phyloP scores from a whole-genome alignment of 345 rosid genomes.

The Camelina hispida region DNA sequence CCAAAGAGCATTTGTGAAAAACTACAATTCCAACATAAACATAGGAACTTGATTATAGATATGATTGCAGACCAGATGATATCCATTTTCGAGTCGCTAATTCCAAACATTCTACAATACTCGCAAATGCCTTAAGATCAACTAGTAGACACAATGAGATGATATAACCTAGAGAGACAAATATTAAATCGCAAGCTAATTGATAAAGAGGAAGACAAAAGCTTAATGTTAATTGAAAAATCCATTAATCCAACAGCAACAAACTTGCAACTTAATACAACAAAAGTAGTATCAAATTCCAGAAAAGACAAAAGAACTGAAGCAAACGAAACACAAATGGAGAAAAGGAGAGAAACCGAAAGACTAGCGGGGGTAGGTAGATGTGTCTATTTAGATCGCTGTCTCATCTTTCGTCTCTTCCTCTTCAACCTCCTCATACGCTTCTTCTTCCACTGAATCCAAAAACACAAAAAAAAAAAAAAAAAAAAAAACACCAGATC shows the following conservation, averaged over 20 bases:
- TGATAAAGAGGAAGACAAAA: not conserved
- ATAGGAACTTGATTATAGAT: not conserved
- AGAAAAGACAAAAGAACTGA: not conserved
- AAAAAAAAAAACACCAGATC: constrained; percentile 6
- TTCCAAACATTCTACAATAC: not conserved
- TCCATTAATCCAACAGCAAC: constrained; percentile 22
- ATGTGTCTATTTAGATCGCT: constrained; percentile 50
- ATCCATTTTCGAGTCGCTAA: not conserved
- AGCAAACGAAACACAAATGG: constrained; percentile 13
- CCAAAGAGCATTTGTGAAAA: not conserved
- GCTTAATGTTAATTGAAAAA: not conserved
- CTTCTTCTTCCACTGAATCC: constrained; percentile 55
- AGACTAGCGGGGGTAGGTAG: not conserved
- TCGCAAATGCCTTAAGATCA: not conserved
- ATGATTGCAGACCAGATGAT: not conserved
- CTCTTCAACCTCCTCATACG: constrained; percentile 61
- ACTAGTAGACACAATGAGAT: not conserved
- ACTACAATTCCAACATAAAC: not conserved
- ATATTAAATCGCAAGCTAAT: not conserved
- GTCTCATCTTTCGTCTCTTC: constrained; percentile 61
- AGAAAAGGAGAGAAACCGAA: not conserved
- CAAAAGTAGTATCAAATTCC: constrained; percentile 1
- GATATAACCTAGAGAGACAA: not conserved
- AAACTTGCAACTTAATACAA: constrained; percentile 7
- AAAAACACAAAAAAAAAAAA: not conserved